Evolutionary conservation across 2,329 filamentous ascomycete species (phyloP), one percentile per base, ranked within the genome.

Genomic region (Alternaria sp.): DNA sequence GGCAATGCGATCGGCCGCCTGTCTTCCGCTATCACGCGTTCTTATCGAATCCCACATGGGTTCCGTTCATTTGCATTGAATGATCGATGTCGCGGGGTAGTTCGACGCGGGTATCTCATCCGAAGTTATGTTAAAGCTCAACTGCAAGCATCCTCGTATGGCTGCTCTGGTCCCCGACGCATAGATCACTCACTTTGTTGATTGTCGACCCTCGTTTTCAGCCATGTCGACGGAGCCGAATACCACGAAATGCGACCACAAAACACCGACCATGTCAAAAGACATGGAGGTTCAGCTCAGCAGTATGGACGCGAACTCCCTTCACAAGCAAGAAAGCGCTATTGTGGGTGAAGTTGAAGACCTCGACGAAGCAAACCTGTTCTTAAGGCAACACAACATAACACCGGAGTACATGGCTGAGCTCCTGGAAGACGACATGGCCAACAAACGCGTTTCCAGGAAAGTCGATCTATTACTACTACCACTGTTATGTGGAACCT

Each of bases 391-490:
- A 51, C 78, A 86, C 73, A 81, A 82, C 61, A 81, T 84, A 67
- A 81, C 76, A 5, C 73, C 79, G 11, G 75, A 80, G 12, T 79
- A 83, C 32, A 70, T 86, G 3, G 76, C 82, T 8, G 79, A 80
- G 21, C 75, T 87, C 13, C 75, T 87, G 5, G 71, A 79, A 40
- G 85, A 87, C 64, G 70, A 79, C 21, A 65, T 65, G 11, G 69
- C 68, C 44, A 75, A 77, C 57, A 76, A 74, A 47, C 70, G 71
- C 45, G 64, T 79, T 15, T 75, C 81, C 25, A 78, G 81, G 15
- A 85, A 83, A 58, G 83, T 88, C 47, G 86, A 88, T 61, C 77
- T 82, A 61, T 71, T 82, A 0, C 67, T 88, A 9, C 79, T 88
- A 63, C 86, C 86, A 0, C 77, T 88, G 6, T 81, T 88, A 3